Base-by-base conservation (phyloP, 2,329 filamentous ascomycete genomes). In the Colletotrichum siamense region DNA sequence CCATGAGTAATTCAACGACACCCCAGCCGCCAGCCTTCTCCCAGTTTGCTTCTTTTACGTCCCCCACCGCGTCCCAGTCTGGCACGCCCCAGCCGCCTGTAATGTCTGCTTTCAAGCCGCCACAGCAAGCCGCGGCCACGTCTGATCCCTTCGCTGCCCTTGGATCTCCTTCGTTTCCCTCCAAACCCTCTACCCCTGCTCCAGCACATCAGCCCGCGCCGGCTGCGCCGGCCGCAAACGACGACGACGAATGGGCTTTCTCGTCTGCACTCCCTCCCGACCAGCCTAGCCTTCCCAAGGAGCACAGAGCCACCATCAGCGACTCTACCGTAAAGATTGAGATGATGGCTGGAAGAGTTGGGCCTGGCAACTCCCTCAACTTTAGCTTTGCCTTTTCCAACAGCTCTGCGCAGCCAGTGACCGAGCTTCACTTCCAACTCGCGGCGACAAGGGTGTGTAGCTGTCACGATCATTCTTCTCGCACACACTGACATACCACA, bases 241-340 rank as follows among this genome's bases (percentile, higher is more conserved):
- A 95, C 62, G 96, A 98, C 67, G 96, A 99, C 78, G 96, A 99
- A 82, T 99, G 96, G 96, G 94, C 92, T 28, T 99, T 99, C 83
- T 92, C 95, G 5, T 99, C 96, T 0, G 94, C 96, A 0, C 89
- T 98, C 16, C 96, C 96, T 32, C 85, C 88, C 4, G 88, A 91
- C 77, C 77, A 85, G 18, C 81, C 88, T 22, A 81, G 85, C 76
- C 89, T 92, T 39, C 92, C 93, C 2, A 89, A 86, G 69, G 90
- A 92, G 67, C 91, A 95, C 79, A 91, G 91, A 64, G 87, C 94
- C 24, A 90, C 89, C 5, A 91, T 98, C 59, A 92, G 92, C 81
- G 93, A 95, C 81, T 93, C 92, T 3, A 89, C 87, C 59, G 87
- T 99, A 63, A 91, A 92, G 76, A 93, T 98, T 76, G 91, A 95